These are phyloP conservation scores for Annulohypoxylon bovei DNA, from an alignment of 495 filamentous ascomycete genomes.

Conservation along the genomic window DNA sequence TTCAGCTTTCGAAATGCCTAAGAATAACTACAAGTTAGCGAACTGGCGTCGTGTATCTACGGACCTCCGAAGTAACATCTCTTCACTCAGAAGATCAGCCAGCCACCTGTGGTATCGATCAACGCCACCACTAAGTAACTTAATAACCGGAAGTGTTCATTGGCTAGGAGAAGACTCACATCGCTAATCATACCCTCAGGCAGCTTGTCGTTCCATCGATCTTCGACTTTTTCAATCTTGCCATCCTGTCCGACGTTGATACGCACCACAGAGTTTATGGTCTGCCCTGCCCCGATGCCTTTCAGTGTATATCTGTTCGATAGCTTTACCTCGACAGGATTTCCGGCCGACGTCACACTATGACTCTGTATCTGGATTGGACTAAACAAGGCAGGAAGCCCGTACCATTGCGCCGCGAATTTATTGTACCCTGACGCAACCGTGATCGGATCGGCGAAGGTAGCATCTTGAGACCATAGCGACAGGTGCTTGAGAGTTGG, in stretches of 20 bases:
- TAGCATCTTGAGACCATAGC: slow-evolving; percentile 60
- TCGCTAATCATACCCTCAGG: slow-evolving; percentile 58
- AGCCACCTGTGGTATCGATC: no score
- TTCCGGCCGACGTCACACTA: slow-evolving; percentile 59
- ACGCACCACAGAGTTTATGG: slow-evolving; percentile 59
- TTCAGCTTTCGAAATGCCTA: slow-evolving; percentile 68
- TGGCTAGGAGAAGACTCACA: slow-evolving; percentile 50
- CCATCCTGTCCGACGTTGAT: slow-evolving; percentile 55
- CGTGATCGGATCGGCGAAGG: slow-evolving; percentile 63
- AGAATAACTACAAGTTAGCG: slow-evolving; percentile 30
- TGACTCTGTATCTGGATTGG: slow-evolving; percentile 58
- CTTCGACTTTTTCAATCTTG: slow-evolving; percentile 64
- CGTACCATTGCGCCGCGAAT: slow-evolving; percentile 64
- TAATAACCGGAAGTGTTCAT: background rate
- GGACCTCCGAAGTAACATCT: no score
- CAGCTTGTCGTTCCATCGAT: slow-evolving; percentile 65
- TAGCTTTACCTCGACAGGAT: slow-evolving; percentile 65
- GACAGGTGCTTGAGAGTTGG: slow-evolving; percentile 64
- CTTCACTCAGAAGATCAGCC: no score
- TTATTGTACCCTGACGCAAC: slow-evolving; percentile 60
- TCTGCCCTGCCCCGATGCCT: slow-evolving; percentile 62
- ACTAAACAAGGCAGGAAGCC: slow-evolving; percentile 40
- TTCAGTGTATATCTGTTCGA: slow-evolving; percentile 64
- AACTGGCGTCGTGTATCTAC: background rate
- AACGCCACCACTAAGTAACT: background rate